Percentiles rank a stretch among this genome's conserved stretches.
These are phyloP conservation scores for Huiozyma sinensis DNA, from an alignment of 805 yeast genomes.

Conservation along the genomic window DNA sequence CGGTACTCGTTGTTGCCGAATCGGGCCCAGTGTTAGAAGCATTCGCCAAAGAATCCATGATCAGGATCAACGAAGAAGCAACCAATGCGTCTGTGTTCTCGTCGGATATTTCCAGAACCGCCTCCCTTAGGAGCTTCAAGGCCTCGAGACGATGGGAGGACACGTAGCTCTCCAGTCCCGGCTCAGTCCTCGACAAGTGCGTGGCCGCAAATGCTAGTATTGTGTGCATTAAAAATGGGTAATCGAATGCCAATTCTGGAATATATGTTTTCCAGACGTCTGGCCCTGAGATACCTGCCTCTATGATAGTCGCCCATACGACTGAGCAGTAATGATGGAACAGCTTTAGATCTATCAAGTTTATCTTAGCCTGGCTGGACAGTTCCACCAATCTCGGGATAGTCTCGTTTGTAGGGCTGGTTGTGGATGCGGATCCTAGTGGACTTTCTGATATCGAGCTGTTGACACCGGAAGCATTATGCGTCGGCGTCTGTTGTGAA, in stretches of 20 bases:
- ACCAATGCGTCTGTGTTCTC: slow-evolving; percentile 89
- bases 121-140: slow-evolving; percentile 65
- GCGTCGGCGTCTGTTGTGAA: neutral
- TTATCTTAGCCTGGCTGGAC: slow-evolving; percentile 32
- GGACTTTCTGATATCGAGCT: slow-evolving; percentile 1
- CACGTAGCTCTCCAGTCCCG: slow-evolving; percentile 69
- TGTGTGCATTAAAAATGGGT: slow-evolving; percentile 88
- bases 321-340: slow-evolving; percentile 80
- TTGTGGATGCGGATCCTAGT: neutral
- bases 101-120: slow-evolving; percentile 70
- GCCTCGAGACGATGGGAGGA: slow-evolving; percentile 86
- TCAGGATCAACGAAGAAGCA: slow-evolving; percentile 79
- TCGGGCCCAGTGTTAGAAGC: slow-evolving; percentile 44
- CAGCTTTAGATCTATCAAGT: slow-evolving; percentile 65
- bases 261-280: slow-evolving; percentile 82
- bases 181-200: slow-evolving; percentile 68
- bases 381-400: slow-evolving; percentile 6
- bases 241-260: slow-evolving; percentile 76
- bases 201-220: slow-evolving; percentile 87
- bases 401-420: neutral
- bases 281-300: slow-evolving; percentile 75
- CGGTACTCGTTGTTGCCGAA: slow-evolving; percentile 9
- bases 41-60: slow-evolving; percentile 89
- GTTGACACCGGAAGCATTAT: neutral
- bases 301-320: slow-evolving; percentile 81